Conservation (phyloP, 192 early-diverging fungal genomes). For the Obelidium mucronatum region DNA sequence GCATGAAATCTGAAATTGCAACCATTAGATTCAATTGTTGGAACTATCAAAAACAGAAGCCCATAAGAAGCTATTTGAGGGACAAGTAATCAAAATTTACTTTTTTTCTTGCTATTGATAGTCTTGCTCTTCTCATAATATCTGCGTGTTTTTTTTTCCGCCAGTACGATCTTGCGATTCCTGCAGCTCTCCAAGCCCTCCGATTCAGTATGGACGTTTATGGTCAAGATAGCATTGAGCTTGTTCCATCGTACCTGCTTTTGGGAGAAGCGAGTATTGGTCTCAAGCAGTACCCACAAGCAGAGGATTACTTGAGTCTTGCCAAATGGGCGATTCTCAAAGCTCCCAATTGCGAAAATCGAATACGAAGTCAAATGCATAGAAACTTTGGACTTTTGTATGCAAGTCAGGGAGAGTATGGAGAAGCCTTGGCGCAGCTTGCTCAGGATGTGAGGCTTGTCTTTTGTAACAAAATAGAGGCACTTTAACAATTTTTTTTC, state of each 20-base stretch:
- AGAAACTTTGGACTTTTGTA: constrained; percentile 66
- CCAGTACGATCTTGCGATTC: constrained; percentile 65
- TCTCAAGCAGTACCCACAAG: constrained; percentile 59
- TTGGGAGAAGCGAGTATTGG: constrained; percentile 69
- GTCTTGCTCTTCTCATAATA: no score
- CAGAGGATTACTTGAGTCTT: constrained; percentile 66
- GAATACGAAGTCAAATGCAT: constrained; percentile 54
- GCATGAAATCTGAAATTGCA: neutral
- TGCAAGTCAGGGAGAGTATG: constrained; percentile 40
- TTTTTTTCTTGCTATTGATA: constrained; percentile 8
- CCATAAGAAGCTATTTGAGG: constrained; percentile 66
- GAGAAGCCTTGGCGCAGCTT: constrained; percentile 51
- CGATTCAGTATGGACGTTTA: constrained; percentile 62
- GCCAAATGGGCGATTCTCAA: constrained; percentile 68
- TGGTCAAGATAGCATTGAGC: constrained; percentile 58
- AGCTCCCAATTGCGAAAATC: constrained; percentile 41
- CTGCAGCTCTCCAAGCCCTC: constrained; percentile 64
- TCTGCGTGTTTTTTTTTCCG: neutral
- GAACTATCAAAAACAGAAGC: constrained; percentile 60
- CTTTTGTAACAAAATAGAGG: constrained; percentile 19
- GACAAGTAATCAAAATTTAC: constrained; percentile 41
- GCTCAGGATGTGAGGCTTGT: constrained; percentile 53
- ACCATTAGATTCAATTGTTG: constrained; percentile 49
- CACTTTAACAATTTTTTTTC: neutral
- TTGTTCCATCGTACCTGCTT: constrained; percentile 64